These are phyloP conservation scores for Penicillium coffeae DNA, from an alignment of 495 filamentous ascomycete species.

Conservation along the genomic window DNA sequence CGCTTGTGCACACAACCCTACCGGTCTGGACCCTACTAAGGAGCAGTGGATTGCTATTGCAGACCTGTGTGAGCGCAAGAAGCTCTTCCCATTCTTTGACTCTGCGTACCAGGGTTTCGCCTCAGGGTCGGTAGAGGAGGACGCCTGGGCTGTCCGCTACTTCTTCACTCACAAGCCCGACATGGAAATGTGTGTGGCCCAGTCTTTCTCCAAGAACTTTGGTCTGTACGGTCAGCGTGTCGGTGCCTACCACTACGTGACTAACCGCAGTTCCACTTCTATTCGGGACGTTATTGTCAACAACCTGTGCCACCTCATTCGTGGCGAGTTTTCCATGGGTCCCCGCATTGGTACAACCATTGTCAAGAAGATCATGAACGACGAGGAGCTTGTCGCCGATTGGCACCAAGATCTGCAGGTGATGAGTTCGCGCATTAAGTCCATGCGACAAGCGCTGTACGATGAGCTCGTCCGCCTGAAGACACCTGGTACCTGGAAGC, in stretches of 20 bases:
- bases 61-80: slow-evolving; percentile 46
- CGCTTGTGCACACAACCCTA: slow-evolving; percentile 55
- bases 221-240: slow-evolving; percentile 53
- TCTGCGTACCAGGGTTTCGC: slow-evolving; percentile 56
- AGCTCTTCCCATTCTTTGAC: slow-evolving; percentile 54
- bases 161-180: slow-evolving; percentile 48
- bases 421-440: slow-evolving; percentile 51
- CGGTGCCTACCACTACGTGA: slow-evolving; percentile 48
- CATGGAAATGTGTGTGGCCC: slow-evolving; percentile 49
- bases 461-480: slow-evolving; percentile 38
- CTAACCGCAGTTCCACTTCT: slow-evolving; percentile 25
- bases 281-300: slow-evolving; percentile 38
- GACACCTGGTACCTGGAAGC: slow-evolving; percentile 49
- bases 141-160: slow-evolving; percentile 52
- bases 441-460: slow-evolving; percentile 45
- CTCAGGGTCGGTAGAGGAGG: slow-evolving; percentile 48
- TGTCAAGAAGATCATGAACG: slow-evolving; percentile 45
- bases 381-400: slow-evolving; percentile 35
- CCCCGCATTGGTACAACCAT: slow-evolving; percentile 48
- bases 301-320: slow-evolving; percentile 44
- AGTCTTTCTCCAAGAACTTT: slow-evolving; percentile 56
- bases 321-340: slow-evolving; percentile 48
- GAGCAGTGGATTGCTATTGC: slow-evolving; percentile 54
- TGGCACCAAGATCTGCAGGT: slow-evolving; percentile 48
- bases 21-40: slow-evolving; percentile 48